phyloP scores from a whole-genome alignment of 78 protist species.

The Speleostelium caveatum region DNA sequence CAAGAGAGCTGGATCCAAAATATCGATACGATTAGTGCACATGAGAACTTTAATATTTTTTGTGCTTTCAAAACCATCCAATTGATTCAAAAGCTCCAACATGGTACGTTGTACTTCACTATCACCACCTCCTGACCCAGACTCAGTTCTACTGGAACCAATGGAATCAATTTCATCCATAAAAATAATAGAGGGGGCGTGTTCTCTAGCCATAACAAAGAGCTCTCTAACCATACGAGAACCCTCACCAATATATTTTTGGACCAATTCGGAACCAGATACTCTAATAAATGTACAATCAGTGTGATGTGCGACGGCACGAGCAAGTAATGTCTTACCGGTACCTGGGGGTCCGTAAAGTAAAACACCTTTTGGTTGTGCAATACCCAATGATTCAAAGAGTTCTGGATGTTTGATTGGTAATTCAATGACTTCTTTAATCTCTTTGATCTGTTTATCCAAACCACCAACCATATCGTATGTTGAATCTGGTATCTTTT shows the following conservation, averaged over 20 bases:
- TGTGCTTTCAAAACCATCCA: conserved; percentile 99
- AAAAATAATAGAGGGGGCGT: conserved; percentile 99
- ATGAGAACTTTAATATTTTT: conserved; percentile 99
- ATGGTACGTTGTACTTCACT: conserved; percentile 99
- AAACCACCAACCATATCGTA: conserved; percentile 99
- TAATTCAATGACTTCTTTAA: conserved; percentile 98
- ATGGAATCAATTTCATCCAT: conserved; percentile 99
- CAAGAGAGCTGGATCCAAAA: conserved; percentile 99
- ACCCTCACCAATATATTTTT: conserved; percentile 99
- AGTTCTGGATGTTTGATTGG: conserved; percentile 99
- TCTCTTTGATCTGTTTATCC: conserved; percentile 99
- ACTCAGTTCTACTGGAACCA: conserved; percentile 89
- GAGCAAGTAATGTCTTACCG: conserved; percentile 99
- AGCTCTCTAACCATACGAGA: conserved; percentile 99
- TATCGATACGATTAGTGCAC: conserved; percentile 99
- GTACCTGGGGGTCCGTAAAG: conserved; percentile 99
- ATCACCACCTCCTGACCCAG: conserved; percentile 91
- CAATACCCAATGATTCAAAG: conserved; percentile 99
- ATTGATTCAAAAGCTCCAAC: conserved; percentile 99
- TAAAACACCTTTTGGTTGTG: conserved; percentile 98
- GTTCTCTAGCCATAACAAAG: conserved; percentile 99
- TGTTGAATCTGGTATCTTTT: conserved; percentile 99
- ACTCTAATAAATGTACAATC: conserved; percentile 99
- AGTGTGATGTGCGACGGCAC: conserved; percentile 99
- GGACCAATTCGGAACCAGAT: conserved; percentile 99